Conservation (phyloP, 2,329 filamentous ascomycete species). For the Pezicula neosporulosa region DNA sequence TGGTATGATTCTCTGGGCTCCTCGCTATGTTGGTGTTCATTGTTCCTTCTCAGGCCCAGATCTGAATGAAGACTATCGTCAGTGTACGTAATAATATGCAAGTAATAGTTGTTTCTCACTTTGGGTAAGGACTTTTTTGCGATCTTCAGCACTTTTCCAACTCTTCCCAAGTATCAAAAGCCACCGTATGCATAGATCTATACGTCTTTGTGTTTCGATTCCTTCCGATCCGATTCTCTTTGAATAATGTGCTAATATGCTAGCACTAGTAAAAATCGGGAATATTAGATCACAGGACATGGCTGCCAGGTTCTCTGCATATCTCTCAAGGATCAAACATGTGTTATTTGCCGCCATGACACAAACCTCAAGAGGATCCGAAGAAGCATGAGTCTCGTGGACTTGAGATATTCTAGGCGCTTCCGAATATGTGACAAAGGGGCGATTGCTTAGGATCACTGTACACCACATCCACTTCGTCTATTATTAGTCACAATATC, state of each 20-base stretch:
- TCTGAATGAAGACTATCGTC: no score
- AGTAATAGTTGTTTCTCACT: background rate
- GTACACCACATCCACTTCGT: background rate
- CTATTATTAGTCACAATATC: background rate
- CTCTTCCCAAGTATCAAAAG: background rate
- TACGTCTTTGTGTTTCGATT: background rate
- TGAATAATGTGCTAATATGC: background rate
- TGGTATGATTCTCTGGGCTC: no score
- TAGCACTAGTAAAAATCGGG: background rate
- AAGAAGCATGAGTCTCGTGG: background rate
- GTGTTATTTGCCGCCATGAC: background rate
- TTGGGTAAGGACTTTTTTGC: background rate
- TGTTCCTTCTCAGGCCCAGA: no score
- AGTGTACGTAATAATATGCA: no score
- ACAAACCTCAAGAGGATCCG: background rate
- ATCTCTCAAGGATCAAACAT: background rate
- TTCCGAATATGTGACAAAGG: background rate
- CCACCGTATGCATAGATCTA: background rate
- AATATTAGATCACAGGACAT: constrained; percentile 1
- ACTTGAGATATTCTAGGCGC: background rate
- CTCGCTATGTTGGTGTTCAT: no score
- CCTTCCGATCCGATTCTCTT: background rate
- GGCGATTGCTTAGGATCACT: background rate
- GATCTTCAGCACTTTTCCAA: background rate
- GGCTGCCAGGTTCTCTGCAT: background rate